Conservation (phyloP, 768 basidiomycete species). For the Hirschioporus abietinus region DNA sequence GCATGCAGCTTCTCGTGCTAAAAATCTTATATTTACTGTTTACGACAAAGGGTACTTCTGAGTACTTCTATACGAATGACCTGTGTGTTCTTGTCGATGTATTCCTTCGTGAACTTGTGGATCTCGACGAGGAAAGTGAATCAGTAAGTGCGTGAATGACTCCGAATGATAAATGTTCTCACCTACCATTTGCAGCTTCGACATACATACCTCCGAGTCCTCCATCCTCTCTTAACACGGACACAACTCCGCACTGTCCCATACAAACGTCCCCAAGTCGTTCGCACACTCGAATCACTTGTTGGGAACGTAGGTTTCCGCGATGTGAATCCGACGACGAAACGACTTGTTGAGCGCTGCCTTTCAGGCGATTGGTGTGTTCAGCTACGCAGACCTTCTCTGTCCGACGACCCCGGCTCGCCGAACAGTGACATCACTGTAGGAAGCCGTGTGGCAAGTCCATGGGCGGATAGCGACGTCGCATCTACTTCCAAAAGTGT, state of each 20-base stretch:
- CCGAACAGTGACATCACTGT: conserved; percentile 23
- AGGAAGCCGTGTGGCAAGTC: conserved; percentile 33
- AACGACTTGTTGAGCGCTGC: conserved; percentile 88
- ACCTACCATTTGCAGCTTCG: conserved; percentile 50
- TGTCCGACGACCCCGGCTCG: conserved; percentile 15
- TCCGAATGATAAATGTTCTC: neutral
- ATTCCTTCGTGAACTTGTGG: conserved; percentile 88
- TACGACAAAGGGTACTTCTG: conserved; percentile 85
- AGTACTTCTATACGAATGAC: conserved; percentile 99
- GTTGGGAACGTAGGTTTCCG: conserved; percentile 69
- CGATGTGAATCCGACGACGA: conserved; percentile 82
- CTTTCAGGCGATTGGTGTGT: conserved; percentile 85
- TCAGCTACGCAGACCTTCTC: conserved; percentile 43
- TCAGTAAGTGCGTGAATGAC: conserved; percentile 50
- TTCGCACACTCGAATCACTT: conserved; percentile 74
- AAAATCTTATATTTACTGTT: conserved; percentile 95
- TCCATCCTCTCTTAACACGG: conserved; percentile 91
- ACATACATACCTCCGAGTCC: conserved; percentile 94
- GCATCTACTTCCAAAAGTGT: conserved; percentile 32
- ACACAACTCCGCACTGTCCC: conserved; percentile 82
- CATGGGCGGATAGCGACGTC: conserved; percentile 37
- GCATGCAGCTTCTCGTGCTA: conserved; percentile 90
- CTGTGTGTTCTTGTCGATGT: conserved; percentile 95
- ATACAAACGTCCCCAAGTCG: conserved; percentile 91
- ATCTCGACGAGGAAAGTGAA: conserved; percentile 91